These are phyloP conservation scores for Suillus cothurnatus DNA, from an alignment of 768 basidiomycete genomes.

Conservation along the genomic window DNA sequence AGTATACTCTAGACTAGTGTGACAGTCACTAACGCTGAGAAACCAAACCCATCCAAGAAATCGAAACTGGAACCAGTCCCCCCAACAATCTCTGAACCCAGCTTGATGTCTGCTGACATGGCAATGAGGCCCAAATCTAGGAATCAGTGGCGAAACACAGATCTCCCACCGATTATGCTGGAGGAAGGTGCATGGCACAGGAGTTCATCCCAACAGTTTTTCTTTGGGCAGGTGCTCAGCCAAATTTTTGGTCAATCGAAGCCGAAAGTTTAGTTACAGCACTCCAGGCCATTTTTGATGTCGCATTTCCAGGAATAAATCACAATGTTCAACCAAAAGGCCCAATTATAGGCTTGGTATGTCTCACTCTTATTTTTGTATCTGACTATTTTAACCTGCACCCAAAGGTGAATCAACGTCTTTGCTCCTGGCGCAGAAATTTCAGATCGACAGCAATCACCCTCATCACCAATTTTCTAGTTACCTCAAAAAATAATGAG, in stretches of 20 bases:
- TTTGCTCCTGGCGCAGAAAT: constrained; percentile 13
- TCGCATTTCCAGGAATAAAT: constrained; percentile 8
- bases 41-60: not conserved
- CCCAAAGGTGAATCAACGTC: constrained; percentile 5
- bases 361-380: too few relatives aligned
- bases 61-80: not conserved
- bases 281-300: constrained; percentile 11
- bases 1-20: not conserved
- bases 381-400: too few relatives aligned
- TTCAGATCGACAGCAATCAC: constrained; percentile 10
- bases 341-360: constrained; percentile 6
- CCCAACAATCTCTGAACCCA: fast-evolving
- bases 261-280: not conserved
- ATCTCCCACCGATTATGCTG: not conserved
- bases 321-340: constrained; percentile 8
- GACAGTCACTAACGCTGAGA: not conserved
- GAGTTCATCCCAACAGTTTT: constrained; percentile 2
- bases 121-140: not conserved
- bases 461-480: constrained; percentile 8
- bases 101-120: not conserved
- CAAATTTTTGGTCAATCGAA: constrained; percentile 12
- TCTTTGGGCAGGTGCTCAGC: constrained; percentile 14
- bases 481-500: not conserved
- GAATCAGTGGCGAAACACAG: not conserved
- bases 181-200: constrained; percentile 2